phyloP scores from a whole-genome alignment of 441 rosid genomes.

The Euphorbia schlechtendalii region DNA sequence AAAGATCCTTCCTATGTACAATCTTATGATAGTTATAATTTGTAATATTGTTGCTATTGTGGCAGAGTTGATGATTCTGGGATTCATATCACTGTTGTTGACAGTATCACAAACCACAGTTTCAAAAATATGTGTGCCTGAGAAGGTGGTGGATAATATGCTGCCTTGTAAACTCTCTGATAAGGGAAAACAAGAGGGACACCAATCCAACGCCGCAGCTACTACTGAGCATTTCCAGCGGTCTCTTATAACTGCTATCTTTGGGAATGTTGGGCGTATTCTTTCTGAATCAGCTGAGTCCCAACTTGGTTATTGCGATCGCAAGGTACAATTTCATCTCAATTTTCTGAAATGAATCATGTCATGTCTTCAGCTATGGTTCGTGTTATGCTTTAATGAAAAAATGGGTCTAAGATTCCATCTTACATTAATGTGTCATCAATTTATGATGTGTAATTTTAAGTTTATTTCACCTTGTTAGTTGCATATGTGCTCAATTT shows the following conservation, averaged over 20 bases:
- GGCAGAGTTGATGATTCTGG: conserved; percentile 68
- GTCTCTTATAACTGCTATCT: conserved; percentile 24
- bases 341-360: too few species aligned
- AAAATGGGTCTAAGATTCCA: neutral
- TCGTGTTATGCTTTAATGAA: too few species aligned
- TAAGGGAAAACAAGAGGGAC: conserved; percentile 16
- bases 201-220: conserved; percentile 19
- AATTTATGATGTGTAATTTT: neutral
- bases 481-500: too few species aligned
- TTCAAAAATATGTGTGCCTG: conserved; percentile 43
- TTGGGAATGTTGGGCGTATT: conserved; percentile 40
- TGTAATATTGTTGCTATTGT: neutral
- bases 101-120: conserved; percentile 45
- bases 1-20: neutral
- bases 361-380: too few species aligned
- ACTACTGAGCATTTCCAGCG: conserved; percentile 45
- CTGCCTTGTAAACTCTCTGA: conserved; percentile 44
- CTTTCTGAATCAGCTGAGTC: conserved; percentile 36
- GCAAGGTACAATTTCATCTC: conserved; percentile 30
- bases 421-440: neutral
- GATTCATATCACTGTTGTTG: conserved; percentile 67
- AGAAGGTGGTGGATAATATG: conserved; percentile 33
- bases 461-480: too few species aligned
- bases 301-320: conserved; percentile 41
- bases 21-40: neutral